Evolutionary conservation across 1,284 basidiomycete genomes (phyloP).

Genomic region (Ganoderma resinaceum): DNA sequence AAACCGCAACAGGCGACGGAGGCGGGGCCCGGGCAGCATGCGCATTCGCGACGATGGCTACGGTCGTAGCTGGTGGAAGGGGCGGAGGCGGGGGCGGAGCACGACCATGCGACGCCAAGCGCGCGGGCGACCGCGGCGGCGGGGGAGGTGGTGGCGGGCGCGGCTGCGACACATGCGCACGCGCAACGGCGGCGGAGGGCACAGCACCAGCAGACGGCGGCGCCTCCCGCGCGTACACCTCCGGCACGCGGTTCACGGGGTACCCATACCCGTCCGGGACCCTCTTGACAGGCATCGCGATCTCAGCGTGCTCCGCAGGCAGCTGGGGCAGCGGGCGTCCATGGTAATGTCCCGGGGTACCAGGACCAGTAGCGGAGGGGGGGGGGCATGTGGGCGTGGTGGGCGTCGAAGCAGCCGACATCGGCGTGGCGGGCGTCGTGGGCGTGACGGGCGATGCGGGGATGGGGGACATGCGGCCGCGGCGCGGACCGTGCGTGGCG

Average conservation of each 20-base stretch:
- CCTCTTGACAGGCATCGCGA: slow-evolving; percentile 19
- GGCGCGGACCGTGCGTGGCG: not conserved
- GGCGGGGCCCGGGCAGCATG: too few species aligned
- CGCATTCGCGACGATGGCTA: not conserved
- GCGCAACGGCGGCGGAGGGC: not conserved
- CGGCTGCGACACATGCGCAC: not conserved
- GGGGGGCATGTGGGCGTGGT: slow-evolving; percentile 30
- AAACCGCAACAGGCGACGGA: not conserved
- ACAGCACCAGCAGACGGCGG: not conserved
- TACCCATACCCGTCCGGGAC: slow-evolving; percentile 23
- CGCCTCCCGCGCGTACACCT: slow-evolving; percentile 6
- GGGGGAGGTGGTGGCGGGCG: not conserved
- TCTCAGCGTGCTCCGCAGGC: slow-evolving; percentile 30
- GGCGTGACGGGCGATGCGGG: not conserved
- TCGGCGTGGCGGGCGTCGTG: slow-evolving; percentile 3
- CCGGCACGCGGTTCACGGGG: slow-evolving; percentile 24
- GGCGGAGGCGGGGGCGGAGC: not conserved
- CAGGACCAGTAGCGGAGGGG: slow-evolving; percentile 13
- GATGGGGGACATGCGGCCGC: slow-evolving; percentile 7
- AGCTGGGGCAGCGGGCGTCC: slow-evolving; percentile 44
- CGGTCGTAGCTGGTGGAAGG: not conserved
- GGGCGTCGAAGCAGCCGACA: slow-evolving; percentile 31
- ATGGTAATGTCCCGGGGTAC: slow-evolving; percentile 36
- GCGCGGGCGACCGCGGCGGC: not conserved
- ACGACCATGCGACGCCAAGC: not conserved